Percentiles rank a stretch among this genome's conserved stretches.
Evolutionary conservation across 2,329 filamentous ascomycete genomes (phyloP).

Genomic region (Ilyonectria mors-panacis): DNA sequence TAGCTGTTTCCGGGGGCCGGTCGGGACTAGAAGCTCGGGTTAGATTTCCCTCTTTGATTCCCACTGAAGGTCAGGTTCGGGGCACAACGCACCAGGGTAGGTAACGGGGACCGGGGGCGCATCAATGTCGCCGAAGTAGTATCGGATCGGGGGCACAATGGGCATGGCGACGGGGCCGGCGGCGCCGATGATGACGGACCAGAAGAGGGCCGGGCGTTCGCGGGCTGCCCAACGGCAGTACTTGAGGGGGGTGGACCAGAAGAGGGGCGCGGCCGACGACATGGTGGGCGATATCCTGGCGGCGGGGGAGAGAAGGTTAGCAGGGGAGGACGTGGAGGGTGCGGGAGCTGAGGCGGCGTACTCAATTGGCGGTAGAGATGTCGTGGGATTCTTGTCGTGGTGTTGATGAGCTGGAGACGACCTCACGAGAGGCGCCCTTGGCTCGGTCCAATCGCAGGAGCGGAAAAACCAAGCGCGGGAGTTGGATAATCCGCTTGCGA

Average conservation of each 20-base stretch:
- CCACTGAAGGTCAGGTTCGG: neutral
- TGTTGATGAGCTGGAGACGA: slow-evolving; percentile 42
- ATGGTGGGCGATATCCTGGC: slow-evolving; percentile 61
- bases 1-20: slow-evolving; percentile 71
- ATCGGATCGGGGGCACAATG: slow-evolving; percentile 81
- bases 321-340: neutral
- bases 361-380: slow-evolving; percentile 54
- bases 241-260: slow-evolving; percentile 87
- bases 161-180: slow-evolving; percentile 80
- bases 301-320: neutral
- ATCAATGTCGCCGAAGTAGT: slow-evolving; percentile 80
- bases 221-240: slow-evolving; percentile 92
- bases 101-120: slow-evolving; percentile 84
- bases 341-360: slow-evolving; percentile 33
- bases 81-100: slow-evolving; percentile 84
- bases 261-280: slow-evolving; percentile 76
- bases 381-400: slow-evolving; percentile 41
- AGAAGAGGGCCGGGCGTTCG: slow-evolving; percentile 94
- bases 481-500: slow-evolving; percentile 44
- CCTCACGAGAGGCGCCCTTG: slow-evolving; percentile 19
- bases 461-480: slow-evolving; percentile 51
- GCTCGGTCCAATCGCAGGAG: slow-evolving; percentile 45
- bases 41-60: slow-evolving; percentile 11
- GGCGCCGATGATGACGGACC: slow-evolving; percentile 81
- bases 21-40: slow-evolving; percentile 62